phyloP scores from a whole-genome alignment of 2,329 filamentous ascomycete genomes.

The Fusarium sp. region DNA sequence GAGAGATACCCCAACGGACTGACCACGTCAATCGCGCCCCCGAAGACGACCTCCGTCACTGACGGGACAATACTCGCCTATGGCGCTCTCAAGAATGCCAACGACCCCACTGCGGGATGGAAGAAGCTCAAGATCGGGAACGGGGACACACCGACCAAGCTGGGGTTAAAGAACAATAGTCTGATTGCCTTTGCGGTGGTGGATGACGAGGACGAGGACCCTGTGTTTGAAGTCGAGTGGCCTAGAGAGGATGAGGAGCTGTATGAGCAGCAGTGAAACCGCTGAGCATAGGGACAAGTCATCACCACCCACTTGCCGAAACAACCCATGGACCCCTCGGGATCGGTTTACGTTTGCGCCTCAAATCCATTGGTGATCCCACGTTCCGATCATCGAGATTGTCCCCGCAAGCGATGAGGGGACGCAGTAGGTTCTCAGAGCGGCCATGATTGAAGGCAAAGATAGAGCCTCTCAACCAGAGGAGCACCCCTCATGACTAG shows the following conservation, averaged over 20 bases:
- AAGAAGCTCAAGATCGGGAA: constrained; percentile 55
- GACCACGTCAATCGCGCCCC: constrained; percentile 48
- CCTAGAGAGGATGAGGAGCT: constrained; percentile 57
- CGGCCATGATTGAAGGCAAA: not conserved
- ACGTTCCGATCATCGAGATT: not conserved
- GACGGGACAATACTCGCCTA: constrained; percentile 58
- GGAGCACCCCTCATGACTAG: not conserved
- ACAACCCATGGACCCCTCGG: not conserved
- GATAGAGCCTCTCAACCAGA: not conserved
- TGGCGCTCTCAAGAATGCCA: constrained; percentile 57
- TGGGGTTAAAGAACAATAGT: constrained; percentile 60
- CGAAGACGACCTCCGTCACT: constrained; percentile 55
- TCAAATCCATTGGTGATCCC: not conserved
- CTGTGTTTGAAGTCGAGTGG: constrained; percentile 59
- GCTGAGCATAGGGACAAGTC: not conserved
- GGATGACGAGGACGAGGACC: constrained; percentile 54
- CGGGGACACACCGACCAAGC: constrained; percentile 53
- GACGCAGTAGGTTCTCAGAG: not conserved
- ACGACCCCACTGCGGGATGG: constrained; percentile 64
- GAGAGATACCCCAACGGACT: constrained; percentile 69
- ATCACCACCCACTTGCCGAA: not conserved
- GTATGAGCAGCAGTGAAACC: constrained; percentile 39
- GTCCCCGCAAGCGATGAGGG: not conserved
- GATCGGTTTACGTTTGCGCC: not conserved
- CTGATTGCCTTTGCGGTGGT: constrained; percentile 63